A percentile compares a stretch with the other conserved stretches of the same genome.
Conservation (phyloP, 345 rosid species). For the Populus pruinosa region DNA sequence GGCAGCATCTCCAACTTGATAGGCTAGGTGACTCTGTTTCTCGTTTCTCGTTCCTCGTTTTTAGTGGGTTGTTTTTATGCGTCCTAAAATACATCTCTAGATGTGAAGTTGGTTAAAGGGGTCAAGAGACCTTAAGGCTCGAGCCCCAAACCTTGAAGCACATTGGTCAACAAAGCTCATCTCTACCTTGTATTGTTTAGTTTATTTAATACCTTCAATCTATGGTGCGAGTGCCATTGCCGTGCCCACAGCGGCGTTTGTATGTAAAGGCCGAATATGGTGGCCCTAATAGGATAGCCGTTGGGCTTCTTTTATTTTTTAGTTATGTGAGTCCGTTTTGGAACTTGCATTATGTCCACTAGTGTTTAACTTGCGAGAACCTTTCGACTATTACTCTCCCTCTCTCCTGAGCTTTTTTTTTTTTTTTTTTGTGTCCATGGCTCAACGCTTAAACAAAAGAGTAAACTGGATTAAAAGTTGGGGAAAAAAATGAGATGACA, state of each 20-base stretch:
- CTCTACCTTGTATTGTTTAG: slow-evolving; percentile 7
- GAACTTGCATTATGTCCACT: background rate
- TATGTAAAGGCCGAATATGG: slow-evolving; percentile 2
- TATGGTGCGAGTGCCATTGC: slow-evolving; percentile 11
- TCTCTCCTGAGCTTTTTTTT: background rate
- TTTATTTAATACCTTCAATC: background rate
- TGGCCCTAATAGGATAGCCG: background rate
- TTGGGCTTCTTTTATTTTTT: background rate
- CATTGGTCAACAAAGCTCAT: slow-evolving; percentile 20
- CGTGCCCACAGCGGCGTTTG: slow-evolving; percentile 25
- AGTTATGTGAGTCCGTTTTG: background rate
- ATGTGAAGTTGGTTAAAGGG: slow-evolving; percentile 7
- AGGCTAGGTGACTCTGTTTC: background rate
- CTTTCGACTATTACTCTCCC: background rate
- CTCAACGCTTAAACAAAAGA: too few species aligned
- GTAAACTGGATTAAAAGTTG: background rate
- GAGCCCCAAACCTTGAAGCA: slow-evolving; percentile 36
- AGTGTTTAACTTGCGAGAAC: background rate
- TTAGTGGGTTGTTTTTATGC: background rate
- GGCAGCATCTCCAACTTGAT: background rate
- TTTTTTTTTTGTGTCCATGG: too few species aligned
- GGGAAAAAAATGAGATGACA: background rate
- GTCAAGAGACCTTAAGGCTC: slow-evolving; percentile 23
- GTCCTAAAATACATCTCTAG: background rate
- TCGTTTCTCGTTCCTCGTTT: background rate